Conservation (phyloP, 2,329 filamentous ascomycete genomes). For the Emericellopsis cladophorae region DNA sequence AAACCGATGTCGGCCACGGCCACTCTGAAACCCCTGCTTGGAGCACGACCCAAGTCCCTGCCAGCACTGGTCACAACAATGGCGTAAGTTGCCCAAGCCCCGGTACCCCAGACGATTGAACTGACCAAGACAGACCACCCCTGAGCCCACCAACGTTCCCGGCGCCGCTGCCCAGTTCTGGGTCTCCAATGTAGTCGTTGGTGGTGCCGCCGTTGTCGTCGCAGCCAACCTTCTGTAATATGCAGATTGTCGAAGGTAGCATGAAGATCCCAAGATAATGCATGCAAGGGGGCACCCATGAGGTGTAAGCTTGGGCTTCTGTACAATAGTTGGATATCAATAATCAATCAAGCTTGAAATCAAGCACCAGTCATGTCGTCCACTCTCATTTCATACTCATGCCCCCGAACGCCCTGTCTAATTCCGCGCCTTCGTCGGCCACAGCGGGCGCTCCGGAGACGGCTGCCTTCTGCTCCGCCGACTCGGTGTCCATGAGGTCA, state of each 20-base stretch:
- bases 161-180: constrained; percentile 2
- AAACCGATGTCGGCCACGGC: not conserved
- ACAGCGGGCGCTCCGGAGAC: constrained; percentile 8
- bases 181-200: constrained; percentile 3
- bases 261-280: not conserved
- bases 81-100: constrained; percentile 1
- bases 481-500: constrained; percentile 5
- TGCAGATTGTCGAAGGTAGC: not conserved
- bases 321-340: not conserved
- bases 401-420: constrained; percentile 45
- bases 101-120: not conserved
- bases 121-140: not conserved
- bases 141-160: constrained; percentile 2
- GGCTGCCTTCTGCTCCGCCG: constrained; percentile 13
- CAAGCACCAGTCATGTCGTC: not conserved
- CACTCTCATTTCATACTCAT: constrained; percentile 20
- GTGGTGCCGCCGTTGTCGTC: constrained; percentile 4
- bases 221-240: constrained; percentile 7
- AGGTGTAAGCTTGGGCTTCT: no score
- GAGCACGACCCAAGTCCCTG: constrained; percentile 1
- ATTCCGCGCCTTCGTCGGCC: constrained; percentile 37
- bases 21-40: constrained; percentile 1
- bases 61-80: not conserved
- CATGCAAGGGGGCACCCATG: no score
- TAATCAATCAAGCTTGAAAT: not conserved